A percentile compares a stretch with the other conserved stretches of the same genome.
Conservation (phyloP, 2,329 filamentous ascomycete genomes). For the Dothiorella sarmentorum region DNA sequence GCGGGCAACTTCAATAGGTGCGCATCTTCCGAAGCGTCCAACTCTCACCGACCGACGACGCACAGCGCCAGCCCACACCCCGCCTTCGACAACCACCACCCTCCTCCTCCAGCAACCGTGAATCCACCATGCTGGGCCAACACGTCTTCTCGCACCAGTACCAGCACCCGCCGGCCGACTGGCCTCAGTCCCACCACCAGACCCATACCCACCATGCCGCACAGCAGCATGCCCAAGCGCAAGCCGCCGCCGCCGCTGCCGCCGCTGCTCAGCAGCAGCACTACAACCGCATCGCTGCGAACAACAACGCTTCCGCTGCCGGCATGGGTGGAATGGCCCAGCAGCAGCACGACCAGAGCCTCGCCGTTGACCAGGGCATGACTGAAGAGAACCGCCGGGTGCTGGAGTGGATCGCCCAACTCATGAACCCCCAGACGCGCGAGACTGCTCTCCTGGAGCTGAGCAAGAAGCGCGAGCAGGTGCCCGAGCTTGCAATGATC, state of each 20-base stretch:
- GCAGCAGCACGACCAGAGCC: slow-evolving; percentile 34
- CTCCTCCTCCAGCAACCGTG: slow-evolving; percentile 15
- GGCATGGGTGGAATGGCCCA: slow-evolving; percentile 33
- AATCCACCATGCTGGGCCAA: slow-evolving; percentile 47
- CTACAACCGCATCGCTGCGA: slow-evolving; percentile 70
- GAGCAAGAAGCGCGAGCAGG: slow-evolving; percentile 98
- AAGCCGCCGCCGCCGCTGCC: slow-evolving; percentile 50
- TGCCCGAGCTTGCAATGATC: slow-evolving; percentile 91
- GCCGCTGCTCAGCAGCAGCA: slow-evolving; percentile 53
- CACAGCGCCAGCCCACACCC: slow-evolving; percentile 3
- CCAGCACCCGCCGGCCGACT: slow-evolving; percentile 52
- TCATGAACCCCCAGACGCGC: slow-evolving; percentile 80
- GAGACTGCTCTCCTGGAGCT: slow-evolving; percentile 91
- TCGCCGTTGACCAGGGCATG: slow-evolving; percentile 49
- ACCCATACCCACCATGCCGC: slow-evolving; percentile 37
- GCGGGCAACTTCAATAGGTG: neutral
- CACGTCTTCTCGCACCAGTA: slow-evolving; percentile 60
- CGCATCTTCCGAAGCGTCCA: slow-evolving; percentile 6
- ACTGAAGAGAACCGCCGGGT: slow-evolving; percentile 90
- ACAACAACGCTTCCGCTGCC: slow-evolving; percentile 52
- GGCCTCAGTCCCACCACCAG: slow-evolving; percentile 48
- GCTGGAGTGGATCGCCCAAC: slow-evolving; percentile 87
- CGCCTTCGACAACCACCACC: slow-evolving; percentile 6
- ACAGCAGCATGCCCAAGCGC: slow-evolving; percentile 49
- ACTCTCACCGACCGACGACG: slow-evolving; percentile 4